A percentile compares a stretch with the other conserved stretches of the same genome.
Conservation (phyloP, 176 grass and related monocot genomes). For the Bromus sterilis region DNA sequence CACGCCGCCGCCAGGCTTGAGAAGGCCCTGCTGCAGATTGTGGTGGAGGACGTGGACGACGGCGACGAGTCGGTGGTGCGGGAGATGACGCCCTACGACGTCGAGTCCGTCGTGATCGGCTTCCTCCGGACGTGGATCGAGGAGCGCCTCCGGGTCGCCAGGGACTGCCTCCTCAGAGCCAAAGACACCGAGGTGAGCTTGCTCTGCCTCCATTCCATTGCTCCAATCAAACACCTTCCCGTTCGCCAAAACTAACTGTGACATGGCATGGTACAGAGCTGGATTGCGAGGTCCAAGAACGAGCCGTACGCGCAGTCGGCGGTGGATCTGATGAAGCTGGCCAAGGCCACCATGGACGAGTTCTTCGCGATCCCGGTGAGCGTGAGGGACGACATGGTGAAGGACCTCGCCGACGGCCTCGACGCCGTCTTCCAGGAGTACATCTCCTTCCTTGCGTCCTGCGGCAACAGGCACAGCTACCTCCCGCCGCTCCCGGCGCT, state of each 20-base stretch:
- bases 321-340: constrained; percentile 78
- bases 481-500: constrained; percentile 56
- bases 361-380: constrained; percentile 75
- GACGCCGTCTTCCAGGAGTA: constrained; percentile 61
- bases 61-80: constrained; percentile 36
- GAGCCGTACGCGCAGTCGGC: constrained; percentile 76
- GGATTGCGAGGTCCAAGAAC: constrained; percentile 64
- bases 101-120: constrained; percentile 48
- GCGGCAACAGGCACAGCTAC: constrained; percentile 74
- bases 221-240: too few species aligned
- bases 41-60: constrained; percentile 58
- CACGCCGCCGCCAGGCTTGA: constrained; percentile 73
- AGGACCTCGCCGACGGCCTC: constrained; percentile 61
- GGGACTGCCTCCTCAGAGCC: constrained; percentile 58
- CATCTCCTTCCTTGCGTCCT: constrained; percentile 69
- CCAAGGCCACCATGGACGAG: constrained; percentile 69
- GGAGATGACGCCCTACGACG: constrained; percentile 68
- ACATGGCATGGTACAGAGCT: constrained; percentile 35
- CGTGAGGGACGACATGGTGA: constrained; percentile 59
- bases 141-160: constrained; percentile 58
- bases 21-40: constrained; percentile 62
- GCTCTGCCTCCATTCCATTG: too few species aligned
- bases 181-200: constrained; percentile 73
- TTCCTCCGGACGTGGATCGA: constrained; percentile 77
- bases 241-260: too few species aligned